phyloP scores from a whole-genome alignment of 345 rosid genomes.

The Anastatica hierochuntica region DNA sequence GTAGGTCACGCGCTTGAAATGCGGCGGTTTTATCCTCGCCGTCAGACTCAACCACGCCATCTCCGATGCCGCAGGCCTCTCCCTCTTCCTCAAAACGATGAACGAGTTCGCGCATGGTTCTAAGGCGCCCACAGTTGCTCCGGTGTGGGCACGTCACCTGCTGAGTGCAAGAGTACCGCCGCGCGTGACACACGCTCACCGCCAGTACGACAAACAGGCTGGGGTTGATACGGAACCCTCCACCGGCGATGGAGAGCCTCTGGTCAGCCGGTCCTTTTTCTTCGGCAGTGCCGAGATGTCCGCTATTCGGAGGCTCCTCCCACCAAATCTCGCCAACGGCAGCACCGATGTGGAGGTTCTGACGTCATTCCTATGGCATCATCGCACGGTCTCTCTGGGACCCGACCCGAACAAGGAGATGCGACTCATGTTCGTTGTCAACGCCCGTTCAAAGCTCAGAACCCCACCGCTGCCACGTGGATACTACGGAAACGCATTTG shows the following conservation, averaged over 20 bases:
- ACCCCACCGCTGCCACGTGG: conserved; percentile 23
- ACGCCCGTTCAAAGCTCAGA: conserved; percentile 17
- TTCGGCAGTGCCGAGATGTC: conserved; percentile 20
- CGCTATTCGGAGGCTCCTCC: conserved; percentile 19
- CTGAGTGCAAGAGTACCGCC: conserved; percentile 21
- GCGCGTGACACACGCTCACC: conserved; percentile 10
- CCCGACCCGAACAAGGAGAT: conserved; percentile 20
- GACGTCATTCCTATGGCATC: conserved; percentile 31
- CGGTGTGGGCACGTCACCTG: conserved; percentile 33
- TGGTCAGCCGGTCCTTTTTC: conserved; percentile 20
- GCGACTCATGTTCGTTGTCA: conserved; percentile 22
- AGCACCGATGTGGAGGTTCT: conserved; percentile 20
- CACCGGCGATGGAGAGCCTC: background rate
- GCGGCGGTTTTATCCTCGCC: conserved; percentile 31
- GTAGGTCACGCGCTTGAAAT: conserved; percentile 28
- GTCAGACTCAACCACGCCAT: conserved; percentile 21
- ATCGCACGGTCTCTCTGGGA: conserved; percentile 23
- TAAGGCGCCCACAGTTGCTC: conserved; percentile 10
- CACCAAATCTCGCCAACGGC: background rate
- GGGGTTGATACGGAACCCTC: background rate
- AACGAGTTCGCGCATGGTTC: conserved; percentile 17
- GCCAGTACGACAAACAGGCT: conserved; percentile 11
- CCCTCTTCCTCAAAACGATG: conserved; percentile 19
- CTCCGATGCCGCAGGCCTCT: conserved; percentile 16
- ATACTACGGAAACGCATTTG: conserved; percentile 37